These are phyloP conservation scores for Emergomyces pasteurianus DNA, from an alignment of 2,329 filamentous ascomycete species.

Conservation along the genomic window DNA sequence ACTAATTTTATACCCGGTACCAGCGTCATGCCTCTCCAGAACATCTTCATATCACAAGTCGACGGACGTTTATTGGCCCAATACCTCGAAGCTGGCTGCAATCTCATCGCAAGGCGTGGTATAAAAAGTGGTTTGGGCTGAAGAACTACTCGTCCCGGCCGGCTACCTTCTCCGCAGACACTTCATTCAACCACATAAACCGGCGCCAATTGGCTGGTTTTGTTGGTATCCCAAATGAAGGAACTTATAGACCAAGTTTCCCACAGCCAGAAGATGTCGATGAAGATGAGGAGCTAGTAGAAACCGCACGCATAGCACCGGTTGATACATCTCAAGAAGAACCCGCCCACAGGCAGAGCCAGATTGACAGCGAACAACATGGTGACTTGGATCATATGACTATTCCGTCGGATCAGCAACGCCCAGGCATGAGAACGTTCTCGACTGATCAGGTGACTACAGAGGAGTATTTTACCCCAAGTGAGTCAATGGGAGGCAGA, in stretches of 20 bases:
- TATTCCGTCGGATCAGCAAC: neutral
- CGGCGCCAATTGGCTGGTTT: conserved; percentile 21
- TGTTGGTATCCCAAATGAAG: conserved; percentile 18
- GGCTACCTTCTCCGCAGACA: conserved; percentile 42
- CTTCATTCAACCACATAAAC: conserved; percentile 26
- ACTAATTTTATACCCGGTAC: neutral
- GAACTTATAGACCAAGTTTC: conserved; percentile 18
- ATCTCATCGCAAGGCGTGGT: conserved; percentile 52
- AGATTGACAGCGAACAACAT: neutral
- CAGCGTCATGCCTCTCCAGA: conserved; percentile 50
- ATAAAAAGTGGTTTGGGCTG: conserved; percentile 35
- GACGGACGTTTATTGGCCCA: conserved; percentile 53
- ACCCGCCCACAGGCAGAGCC: neutral
- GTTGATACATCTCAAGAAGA: conserved; percentile 4
- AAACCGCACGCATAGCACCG: conserved; percentile 5
- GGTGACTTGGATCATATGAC: neutral
- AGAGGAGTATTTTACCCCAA: neutral
- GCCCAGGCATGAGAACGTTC: neutral
- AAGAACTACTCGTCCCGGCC: conserved; percentile 36
- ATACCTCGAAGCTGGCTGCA: conserved; percentile 55
- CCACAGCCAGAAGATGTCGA: conserved; percentile 23
- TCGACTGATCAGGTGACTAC: neutral
- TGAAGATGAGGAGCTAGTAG: conserved; percentile 12
- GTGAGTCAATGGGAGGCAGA: neutral
- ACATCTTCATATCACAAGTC: conserved; percentile 50